Percentiles rank a stretch among this genome's conserved stretches.
These are phyloP conservation scores for Aspergillus sclerotioniger DNA, from an alignment of 495 filamentous ascomycete genomes.

Conservation along the genomic window DNA sequence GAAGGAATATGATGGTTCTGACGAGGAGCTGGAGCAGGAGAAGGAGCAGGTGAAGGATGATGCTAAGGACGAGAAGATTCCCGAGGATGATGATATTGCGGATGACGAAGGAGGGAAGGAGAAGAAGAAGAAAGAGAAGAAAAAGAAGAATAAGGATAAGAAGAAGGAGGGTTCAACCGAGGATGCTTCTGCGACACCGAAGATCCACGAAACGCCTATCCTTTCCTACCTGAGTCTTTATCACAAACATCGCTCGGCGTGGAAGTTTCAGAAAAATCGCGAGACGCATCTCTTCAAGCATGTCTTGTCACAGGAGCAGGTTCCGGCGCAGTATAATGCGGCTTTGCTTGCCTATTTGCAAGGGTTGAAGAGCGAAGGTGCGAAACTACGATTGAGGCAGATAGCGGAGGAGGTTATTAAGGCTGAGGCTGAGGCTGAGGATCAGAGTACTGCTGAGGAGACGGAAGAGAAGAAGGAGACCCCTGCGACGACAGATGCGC, in stretches of 20 bases:
- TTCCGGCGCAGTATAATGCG: constrained; percentile 63
- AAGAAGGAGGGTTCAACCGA: constrained; percentile 16
- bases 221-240: constrained; percentile 72
- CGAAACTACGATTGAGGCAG: constrained; percentile 57
- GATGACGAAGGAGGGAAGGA: constrained; percentile 37
- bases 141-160: constrained; percentile 32
- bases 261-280: constrained; percentile 94
- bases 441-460: constrained; percentile 29
- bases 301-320: constrained; percentile 62
- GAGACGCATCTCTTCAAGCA: constrained; percentile 82
- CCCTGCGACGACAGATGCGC: constrained; percentile 7
- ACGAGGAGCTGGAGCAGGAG: constrained; percentile 13
- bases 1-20: constrained; percentile 57
- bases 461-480: constrained; percentile 41
- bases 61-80: background rate
- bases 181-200: constrained; percentile 6
- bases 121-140: constrained; percentile 34
- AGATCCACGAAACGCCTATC: constrained; percentile 53
- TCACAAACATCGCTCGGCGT: constrained; percentile 59
- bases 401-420: constrained; percentile 55
- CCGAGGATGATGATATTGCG: constrained; percentile 28
- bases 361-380: constrained; percentile 66
- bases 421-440: constrained; percentile 37
- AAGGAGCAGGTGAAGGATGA: constrained; percentile 16
- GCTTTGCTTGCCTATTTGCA: constrained; percentile 68